These are phyloP conservation scores for Pythium scleroteichum DNA, from an alignment of 352 stramenopile species.

Conservation along the genomic window DNA sequence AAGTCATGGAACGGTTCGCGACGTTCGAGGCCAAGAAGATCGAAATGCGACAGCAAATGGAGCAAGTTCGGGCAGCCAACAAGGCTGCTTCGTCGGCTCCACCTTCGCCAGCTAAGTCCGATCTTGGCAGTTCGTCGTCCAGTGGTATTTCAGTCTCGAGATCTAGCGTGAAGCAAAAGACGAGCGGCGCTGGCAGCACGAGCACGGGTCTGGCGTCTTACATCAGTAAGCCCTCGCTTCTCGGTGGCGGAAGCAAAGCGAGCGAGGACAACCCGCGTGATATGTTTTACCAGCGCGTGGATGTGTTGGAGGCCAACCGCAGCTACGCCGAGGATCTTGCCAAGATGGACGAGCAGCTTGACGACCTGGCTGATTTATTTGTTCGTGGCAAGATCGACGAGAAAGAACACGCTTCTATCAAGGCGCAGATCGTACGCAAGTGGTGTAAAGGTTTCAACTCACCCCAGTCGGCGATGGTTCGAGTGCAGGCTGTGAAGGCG, in stretches of 20 bases:
- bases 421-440: slow-evolving; percentile 78
- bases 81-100: slow-evolving; percentile 32
- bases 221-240: slow-evolving; percentile 60
- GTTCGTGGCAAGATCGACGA: slow-evolving; percentile 80
- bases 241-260: slow-evolving; percentile 34
- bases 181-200: slow-evolving; percentile 21
- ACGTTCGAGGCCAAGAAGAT: slow-evolving; percentile 85
- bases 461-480: slow-evolving; percentile 73
- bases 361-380: slow-evolving; percentile 72
- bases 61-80: slow-evolving; percentile 39
- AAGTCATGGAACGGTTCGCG: slow-evolving; percentile 80
- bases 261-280: slow-evolving; percentile 33
- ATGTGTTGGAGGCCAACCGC: slow-evolving; percentile 68
- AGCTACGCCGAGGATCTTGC: slow-evolving; percentile 62
- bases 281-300: slow-evolving; percentile 69
- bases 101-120: slow-evolving; percentile 55
- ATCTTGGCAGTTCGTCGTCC: slow-evolving; percentile 47
- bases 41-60: slow-evolving; percentile 80
- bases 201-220: slow-evolving; percentile 46
- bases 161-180: slow-evolving; percentile 24
- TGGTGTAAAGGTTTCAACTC: slow-evolving; percentile 83
- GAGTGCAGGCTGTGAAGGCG: slow-evolving; percentile 65
- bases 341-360: slow-evolving; percentile 83
- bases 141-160: slow-evolving; percentile 18
- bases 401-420: slow-evolving; percentile 85